Evolutionary conservation across 1,139 yeast genomes (phyloP).

Genomic region (Meyerozyma carpophila): DNA sequence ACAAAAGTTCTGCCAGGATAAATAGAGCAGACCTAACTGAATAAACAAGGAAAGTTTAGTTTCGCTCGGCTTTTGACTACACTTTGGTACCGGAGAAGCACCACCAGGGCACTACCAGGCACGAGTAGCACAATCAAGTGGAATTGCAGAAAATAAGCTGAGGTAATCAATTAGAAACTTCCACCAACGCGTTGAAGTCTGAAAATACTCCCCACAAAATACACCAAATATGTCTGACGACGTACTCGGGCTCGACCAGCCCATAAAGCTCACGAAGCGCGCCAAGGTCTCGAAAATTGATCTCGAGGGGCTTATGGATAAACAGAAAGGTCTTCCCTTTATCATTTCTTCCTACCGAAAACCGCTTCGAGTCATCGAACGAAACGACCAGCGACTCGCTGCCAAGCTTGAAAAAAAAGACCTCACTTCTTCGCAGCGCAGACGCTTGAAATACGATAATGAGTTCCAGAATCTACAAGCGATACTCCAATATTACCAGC

Average conservation of each 20-base stretch:
- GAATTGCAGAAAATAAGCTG: too few relatives aligned
- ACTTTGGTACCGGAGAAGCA: too few relatives aligned
- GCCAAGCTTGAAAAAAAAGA: constrained; percentile 9
- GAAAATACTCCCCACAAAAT: background rate
- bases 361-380: constrained; percentile 22
- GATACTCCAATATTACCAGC: constrained; percentile 63
- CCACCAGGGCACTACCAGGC: too few relatives aligned
- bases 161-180: too few relatives aligned
- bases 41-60: background rate
- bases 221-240: constrained; percentile 14
- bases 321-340: constrained; percentile 42
- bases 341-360: constrained; percentile 35
- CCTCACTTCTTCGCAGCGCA: constrained; percentile 4
- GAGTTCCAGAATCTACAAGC: constrained; percentile 38
- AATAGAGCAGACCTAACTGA: background rate
- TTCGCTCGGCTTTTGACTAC: background rate
- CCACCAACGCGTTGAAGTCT: too few relatives aligned
- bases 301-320: constrained; percentile 43
- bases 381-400: constrained; percentile 24
- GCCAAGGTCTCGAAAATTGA: constrained; percentile 40
- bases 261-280: constrained; percentile 29
- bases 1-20: background rate
- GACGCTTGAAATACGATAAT: constrained; percentile 26
- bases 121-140: too few relatives aligned
- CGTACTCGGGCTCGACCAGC: constrained; percentile 36